Evolutionary conservation across 208 protist species (phyloP), one percentile per base, ranked within the genome.

Genomic region (Trypanosoma brucei): DNA sequence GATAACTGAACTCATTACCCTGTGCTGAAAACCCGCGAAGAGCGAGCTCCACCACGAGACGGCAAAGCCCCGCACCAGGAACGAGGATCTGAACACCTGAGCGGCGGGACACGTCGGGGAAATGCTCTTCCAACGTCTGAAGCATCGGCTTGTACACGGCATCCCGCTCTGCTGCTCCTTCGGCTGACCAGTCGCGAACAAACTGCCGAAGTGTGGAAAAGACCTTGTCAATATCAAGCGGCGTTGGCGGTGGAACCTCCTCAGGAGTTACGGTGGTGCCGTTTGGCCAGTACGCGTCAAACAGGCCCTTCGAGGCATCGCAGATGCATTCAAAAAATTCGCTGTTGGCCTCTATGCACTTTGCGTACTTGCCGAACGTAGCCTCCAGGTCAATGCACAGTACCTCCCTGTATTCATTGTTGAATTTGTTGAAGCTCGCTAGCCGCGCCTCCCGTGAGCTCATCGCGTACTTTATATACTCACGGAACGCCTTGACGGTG

Each of bases 1-100:
- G 96, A 70, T 97, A 98, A 57, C 95, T 98, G 73, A 98, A 98
- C 70, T 99, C 97, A 76, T 98, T 98, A 30, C 95, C 97, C 76
- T 99, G 88, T 13, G 86, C 83, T 36, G 73, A 77, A 72, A 97
- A 99, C 11, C 97, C 97, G 33, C 70, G 78, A 6, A 85, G 63
- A 36, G 93, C 95, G 31, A 98, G 79, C 63, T 99, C 96, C 48
- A 96, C 97, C 11, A 89, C 89, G 11, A 99, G 88, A 42, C 97
- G 84, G 57, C 95, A 97, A 9, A 99, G 81, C 1, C 91, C 91
- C 14, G 88, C 84, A 44, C 91, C 91, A 30, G 91, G 91, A 54
- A 96, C 85, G 7, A 97, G 76, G 59, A 97, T 83, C 7, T 83
- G 80, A 44, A 92, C 75, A 36, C 55, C 56, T 3, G 57, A 59